A percentile compares a stretch with the other conserved stretches of the same genome.
Evolutionary conservation across 2,329 filamentous ascomycete species (phyloP).

Genomic region (Ophiostoma montium): DNA sequence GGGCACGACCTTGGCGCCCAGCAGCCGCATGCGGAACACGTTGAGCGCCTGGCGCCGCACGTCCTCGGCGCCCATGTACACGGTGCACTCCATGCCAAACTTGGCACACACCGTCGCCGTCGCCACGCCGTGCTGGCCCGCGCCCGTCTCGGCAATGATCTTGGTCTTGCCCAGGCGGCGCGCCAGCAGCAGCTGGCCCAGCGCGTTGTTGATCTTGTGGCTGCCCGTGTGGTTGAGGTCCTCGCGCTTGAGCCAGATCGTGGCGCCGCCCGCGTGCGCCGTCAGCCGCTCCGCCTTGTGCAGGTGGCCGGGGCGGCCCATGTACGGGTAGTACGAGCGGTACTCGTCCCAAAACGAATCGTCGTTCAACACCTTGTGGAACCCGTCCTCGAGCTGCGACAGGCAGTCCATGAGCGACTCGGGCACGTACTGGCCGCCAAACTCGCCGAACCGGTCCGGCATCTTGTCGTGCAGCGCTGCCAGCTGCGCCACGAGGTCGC

Average conservation of each 20-base stretch:
- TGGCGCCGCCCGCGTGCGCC: conserved; percentile 77
- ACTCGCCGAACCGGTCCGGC: conserved; percentile 83
- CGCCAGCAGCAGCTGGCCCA: conserved; percentile 84
- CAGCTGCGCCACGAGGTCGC: conserved; percentile 65
- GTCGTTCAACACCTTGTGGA: conserved; percentile 76
- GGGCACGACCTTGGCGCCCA: conserved; percentile 82
- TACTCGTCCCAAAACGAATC: conserved; percentile 95
- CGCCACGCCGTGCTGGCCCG: conserved; percentile 93
- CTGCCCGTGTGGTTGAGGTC: conserved; percentile 96
- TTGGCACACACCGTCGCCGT: conserved; percentile 96
- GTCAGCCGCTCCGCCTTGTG: conserved; percentile 83
- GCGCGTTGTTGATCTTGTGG: conserved; percentile 98
- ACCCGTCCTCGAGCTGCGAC: conserved; percentile 77
- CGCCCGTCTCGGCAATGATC: conserved; percentile 96
- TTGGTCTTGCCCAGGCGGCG: conserved; percentile 80
- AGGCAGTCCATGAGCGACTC: conserved; percentile 97
- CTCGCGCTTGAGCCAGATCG: conserved; percentile 96
- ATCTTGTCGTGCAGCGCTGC: conserved; percentile 69
- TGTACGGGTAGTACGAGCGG: conserved; percentile 89
- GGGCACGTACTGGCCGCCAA: conserved; percentile 93
- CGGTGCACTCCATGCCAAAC: conserved; percentile 94
- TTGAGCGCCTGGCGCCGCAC: conserved; percentile 92
- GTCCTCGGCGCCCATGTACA: conserved; percentile 98
- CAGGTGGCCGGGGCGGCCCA: conserved; percentile 84
- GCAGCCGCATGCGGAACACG: conserved; percentile 94